Evolutionary conservation across 306 rosid species (phyloP).

Genomic region (Begonia fuchsioides): DNA sequence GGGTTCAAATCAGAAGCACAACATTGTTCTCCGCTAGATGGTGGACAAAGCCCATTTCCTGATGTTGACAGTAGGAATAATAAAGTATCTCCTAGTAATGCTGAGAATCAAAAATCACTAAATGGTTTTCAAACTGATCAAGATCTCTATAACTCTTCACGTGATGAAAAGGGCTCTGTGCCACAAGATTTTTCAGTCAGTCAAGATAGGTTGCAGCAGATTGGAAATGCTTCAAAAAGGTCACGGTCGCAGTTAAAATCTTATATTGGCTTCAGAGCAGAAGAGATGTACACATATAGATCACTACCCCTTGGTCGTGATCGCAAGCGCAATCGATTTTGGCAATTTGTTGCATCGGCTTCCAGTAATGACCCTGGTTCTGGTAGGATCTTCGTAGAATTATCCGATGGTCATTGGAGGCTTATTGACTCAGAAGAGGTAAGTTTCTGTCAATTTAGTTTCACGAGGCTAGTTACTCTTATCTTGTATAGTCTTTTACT

Average conservation of each 20-base stretch:
- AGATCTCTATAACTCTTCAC: constrained; percentile 21
- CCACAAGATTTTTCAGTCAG: constrained; percentile 45
- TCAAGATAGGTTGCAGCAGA: constrained; percentile 59
- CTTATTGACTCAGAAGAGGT: constrained; percentile 97
- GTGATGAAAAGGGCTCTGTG: constrained; percentile 34
- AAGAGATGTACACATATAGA: constrained; percentile 91
- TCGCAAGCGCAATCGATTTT: constrained; percentile 87
- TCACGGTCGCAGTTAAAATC: constrained; percentile 92
- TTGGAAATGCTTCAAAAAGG: constrained; percentile 71
- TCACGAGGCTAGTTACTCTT: no score
- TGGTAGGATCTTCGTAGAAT: constrained; percentile 84
- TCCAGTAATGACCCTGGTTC: constrained; percentile 96
- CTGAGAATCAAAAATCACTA: constrained; percentile 43
- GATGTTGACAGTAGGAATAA: constrained; percentile 34
- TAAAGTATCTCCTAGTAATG: constrained; percentile 51
- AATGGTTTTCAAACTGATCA: constrained; percentile 21
- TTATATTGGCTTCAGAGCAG: constrained; percentile 79
- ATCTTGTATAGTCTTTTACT: no score
- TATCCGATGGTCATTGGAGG: constrained; percentile 72
- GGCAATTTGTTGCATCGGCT: constrained; percentile 93
- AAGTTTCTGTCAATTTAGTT: constrained; percentile 5
- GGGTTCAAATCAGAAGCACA: constrained; percentile 56
- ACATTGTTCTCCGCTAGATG: constrained; percentile 38
- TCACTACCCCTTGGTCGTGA: constrained; percentile 99
- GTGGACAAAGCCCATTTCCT: constrained; percentile 68